Conservation (phyloP, 2,329 filamentous ascomycete genomes). For the Aspergillus quadrilineatus region DNA sequence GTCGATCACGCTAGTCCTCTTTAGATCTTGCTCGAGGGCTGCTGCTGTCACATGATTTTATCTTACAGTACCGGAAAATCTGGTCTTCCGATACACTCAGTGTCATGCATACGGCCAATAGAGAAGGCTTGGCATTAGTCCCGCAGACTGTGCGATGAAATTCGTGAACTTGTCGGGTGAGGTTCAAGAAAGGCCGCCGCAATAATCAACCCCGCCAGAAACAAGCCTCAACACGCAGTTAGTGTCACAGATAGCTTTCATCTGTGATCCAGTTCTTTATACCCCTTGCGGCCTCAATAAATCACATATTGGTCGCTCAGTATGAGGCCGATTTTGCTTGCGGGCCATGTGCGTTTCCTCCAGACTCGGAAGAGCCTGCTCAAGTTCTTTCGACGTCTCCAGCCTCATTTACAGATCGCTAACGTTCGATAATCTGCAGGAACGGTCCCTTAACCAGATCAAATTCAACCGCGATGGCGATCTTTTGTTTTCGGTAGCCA, state of each 20-base stretch:
- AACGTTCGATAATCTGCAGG: constrained; percentile 45
- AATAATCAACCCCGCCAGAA: constrained; percentile 25
- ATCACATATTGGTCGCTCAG: constrained; percentile 42
- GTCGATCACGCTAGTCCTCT: neutral
- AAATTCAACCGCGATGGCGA: constrained; percentile 96
- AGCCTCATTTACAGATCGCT: neutral
- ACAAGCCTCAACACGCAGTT: constrained; percentile 25
- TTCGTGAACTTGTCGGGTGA: constrained; percentile 35
- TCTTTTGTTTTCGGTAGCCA: constrained; percentile 90
- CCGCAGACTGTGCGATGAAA: constrained; percentile 43
- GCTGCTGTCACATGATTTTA: constrained; percentile 24
- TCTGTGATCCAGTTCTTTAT: constrained; percentile 16
- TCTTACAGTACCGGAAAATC: constrained; percentile 27
- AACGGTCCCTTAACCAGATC: constrained; percentile 93
- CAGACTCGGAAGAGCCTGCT: constrained; percentile 14
- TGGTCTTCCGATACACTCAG: constrained; percentile 21
- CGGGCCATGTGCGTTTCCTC: constrained; percentile 70
- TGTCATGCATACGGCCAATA: constrained; percentile 23
- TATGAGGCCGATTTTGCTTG: constrained; percentile 95
- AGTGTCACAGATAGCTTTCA: constrained; percentile 22
- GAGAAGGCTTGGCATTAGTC: constrained; percentile 35
- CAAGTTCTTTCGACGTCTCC: neutral
- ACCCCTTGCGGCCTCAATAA: constrained; percentile 18
- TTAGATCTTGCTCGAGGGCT: constrained; percentile 20
- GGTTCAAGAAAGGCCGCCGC: constrained; percentile 21